Evolutionary conservation across 2,329 filamentous ascomycete species (phyloP), one percentile per base, ranked within the genome.

Genomic region (Westerdykella ornata): DNA sequence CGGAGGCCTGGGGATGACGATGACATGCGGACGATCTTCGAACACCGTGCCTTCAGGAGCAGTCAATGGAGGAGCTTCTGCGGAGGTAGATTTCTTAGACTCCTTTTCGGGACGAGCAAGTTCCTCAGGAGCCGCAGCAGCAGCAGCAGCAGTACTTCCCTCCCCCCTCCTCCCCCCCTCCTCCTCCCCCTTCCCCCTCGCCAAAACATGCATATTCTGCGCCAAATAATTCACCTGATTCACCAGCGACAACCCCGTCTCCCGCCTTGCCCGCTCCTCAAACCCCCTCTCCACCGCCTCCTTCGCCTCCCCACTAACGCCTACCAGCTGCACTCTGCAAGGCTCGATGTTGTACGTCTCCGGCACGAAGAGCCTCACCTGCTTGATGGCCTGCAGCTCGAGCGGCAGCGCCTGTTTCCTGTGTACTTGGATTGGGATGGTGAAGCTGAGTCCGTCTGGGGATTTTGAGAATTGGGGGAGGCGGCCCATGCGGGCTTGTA

Each of bases 141-240:
- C 16, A 9, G n/a, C 16, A 8, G n/a, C 30, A 3, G 30, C 13
- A 6, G n/a, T 6, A 14, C 8, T 15, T 17, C 30, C 16, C n/a
- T 4, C 8, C 2, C 8, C 2, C 53, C 48, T 30, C 31, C 26
- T 38, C 78, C 74, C 79, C 81, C 55, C 16, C 4, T 17, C 13
- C 30, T 15, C 30, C 30, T 33, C 8, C 30, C 14, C 6, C 37
- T 41, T 54, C 48, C 29, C 31, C 30, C 36, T 79, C 74, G 79
- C 81, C 55, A 90, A 70, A 2, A 68, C 64, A 54, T 85, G 79
- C 47, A 89, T 74, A 52, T 86, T 86, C 59, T 84, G 80, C 2
- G 79, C 73, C 6, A 90, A 68, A 54, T 82, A 86, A 58, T 90
- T 90, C 52, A 90, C 63, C 52, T 86, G 83, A 44, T 78, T 82